phyloP scores from a whole-genome alignment of 306 rosid species.

The Albizia julibrissin region DNA sequence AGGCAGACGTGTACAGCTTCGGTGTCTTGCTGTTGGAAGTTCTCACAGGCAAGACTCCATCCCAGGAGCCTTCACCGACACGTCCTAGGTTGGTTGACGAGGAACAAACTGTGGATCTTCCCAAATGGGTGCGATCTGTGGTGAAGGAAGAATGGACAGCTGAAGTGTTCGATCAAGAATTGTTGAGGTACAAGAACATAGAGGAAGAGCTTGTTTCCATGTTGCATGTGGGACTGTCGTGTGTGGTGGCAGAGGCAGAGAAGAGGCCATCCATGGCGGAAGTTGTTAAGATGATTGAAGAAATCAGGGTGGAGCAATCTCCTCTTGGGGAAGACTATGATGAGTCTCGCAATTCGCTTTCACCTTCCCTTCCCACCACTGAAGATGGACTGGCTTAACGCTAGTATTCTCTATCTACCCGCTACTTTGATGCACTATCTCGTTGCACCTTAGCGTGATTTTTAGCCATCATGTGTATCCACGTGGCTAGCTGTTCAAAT shows the following conservation, averaged over 20 bases:
- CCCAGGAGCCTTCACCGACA: conserved; percentile 67
- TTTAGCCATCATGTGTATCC: background rate
- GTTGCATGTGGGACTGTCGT: conserved; percentile 89
- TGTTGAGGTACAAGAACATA: conserved; percentile 89
- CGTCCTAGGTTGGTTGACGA: conserved; percentile 48
- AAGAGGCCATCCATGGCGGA: conserved; percentile 91
- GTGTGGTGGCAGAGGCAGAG: conserved; percentile 70
- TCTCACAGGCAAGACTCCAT: conserved; percentile 84
- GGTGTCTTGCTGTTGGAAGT: conserved; percentile 88
- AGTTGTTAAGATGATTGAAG: conserved; percentile 89
- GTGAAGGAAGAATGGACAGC: conserved; percentile 99
- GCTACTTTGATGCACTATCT: conserved; percentile 47
- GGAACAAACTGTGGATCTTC: conserved; percentile 67
- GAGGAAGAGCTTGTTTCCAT: conserved; percentile 96
- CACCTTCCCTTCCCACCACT: conserved; percentile 91
- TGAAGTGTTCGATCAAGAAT: conserved; percentile 93
- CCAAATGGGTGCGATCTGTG: conserved; percentile 90
- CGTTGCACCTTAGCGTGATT: conserved; percentile 36
- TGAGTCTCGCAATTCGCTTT: conserved; percentile 81
- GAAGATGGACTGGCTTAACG: conserved; percentile 78
- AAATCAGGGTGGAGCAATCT: conserved; percentile 92
- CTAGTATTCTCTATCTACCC: background rate
- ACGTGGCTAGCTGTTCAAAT: conserved; percentile 29
- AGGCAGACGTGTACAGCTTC: conserved; percentile 84
- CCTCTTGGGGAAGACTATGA: conserved; percentile 92